Evolutionary conservation across 345 rosid species (phyloP), one percentile per base, ranked within the genome.

Genomic region (Streptanthus diversifolius): DNA sequence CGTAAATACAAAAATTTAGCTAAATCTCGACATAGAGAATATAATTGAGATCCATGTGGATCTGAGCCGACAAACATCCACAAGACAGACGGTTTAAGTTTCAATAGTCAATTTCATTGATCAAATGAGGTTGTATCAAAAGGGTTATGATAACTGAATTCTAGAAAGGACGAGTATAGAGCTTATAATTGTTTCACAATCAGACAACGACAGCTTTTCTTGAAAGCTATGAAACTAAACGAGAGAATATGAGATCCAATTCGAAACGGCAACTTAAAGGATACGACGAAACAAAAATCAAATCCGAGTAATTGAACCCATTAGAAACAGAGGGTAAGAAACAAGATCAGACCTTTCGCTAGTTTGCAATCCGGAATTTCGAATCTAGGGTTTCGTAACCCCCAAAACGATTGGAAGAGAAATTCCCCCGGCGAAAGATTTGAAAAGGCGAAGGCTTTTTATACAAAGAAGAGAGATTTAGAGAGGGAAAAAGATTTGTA

Each of bases 401-500:
- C 63, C 27, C 29, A 60, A 5, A 37, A 8, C 8, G 73, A 52
- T 11, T 24, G 30, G 5, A 13, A 33, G 57, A 37, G 47, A 33
- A 47, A 63, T 11, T 22, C 29, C 0, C 0, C 15, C 44, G 24
- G 60, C 10, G 35, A 56, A 45, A 2, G 53, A 73, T 57, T 66
- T 36, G 58, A 56, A n/a, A 61, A 61, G 55, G 73, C 0, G 1
- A 0, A 4, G 7, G 68, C 59, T 63, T 63, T 75, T 8, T 76
- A 62, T 76, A 70, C 11, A 5, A 15, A 33, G 32, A 45, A 13
- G 51, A 62, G 40, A 62, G 70, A 54, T 59, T 67, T 55, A 3
- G 75, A 45, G 80, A 76, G 80, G 80, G 75, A 76, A 52, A 76
- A 69, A 62, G 70, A 54, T 76, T 76, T 76, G 79, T 76, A 76